Evolutionary conservation across 768 basidiomycete species (phyloP).

Genomic region (Porpolomopsis calyptriformis): DNA sequence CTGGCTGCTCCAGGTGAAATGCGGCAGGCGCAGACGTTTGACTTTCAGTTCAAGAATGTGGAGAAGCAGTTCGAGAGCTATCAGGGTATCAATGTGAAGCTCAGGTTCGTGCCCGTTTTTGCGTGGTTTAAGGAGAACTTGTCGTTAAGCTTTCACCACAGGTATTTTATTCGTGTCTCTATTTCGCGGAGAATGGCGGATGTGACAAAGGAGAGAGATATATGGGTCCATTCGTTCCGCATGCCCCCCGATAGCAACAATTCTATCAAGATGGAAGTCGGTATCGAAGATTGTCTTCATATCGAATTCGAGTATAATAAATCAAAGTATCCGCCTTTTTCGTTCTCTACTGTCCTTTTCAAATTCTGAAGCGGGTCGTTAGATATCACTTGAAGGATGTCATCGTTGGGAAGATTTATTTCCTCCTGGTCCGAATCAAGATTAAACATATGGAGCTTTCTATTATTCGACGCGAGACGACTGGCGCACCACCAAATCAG

Average conservation of each 20-base stretch:
- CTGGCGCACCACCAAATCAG: conserved; percentile 94
- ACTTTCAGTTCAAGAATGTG: conserved; percentile 97
- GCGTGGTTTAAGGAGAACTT: not conserved
- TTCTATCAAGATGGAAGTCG: conserved; percentile 99
- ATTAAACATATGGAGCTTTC: conserved; percentile 99
- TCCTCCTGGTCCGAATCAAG: conserved; percentile 95
- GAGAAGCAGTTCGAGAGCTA: conserved; percentile 99
- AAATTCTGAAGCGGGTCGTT: conserved; percentile 1
- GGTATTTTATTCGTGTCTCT: conserved; percentile 86
- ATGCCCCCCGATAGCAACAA: conserved; percentile 99
- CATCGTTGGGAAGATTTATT: conserved; percentile 99
- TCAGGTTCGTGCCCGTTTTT: conserved; percentile 48
- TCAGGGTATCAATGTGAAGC: conserved; percentile 95
- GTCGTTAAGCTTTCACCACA: conserved; percentile 20
- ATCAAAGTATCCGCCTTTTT: conserved; percentile 63
- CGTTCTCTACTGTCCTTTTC: not conserved
- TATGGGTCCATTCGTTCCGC: conserved; percentile 97
- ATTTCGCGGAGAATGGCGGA: conserved; percentile 90
- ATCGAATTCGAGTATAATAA: conserved; percentile 99
- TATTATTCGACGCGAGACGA: conserved; percentile 95
- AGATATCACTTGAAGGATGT: conserved; percentile 99
- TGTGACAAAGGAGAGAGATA: conserved; percentile 82
- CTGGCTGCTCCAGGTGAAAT: conserved; percentile 94
- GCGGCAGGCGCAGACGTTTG: conserved; percentile 91
- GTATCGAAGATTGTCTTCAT: conserved; percentile 97